Percentiles rank a stretch among this genome's conserved stretches.
Evolutionary conservation across 2,329 filamentous ascomycete species (phyloP).

Genomic region (Clonostachys rosea): DNA sequence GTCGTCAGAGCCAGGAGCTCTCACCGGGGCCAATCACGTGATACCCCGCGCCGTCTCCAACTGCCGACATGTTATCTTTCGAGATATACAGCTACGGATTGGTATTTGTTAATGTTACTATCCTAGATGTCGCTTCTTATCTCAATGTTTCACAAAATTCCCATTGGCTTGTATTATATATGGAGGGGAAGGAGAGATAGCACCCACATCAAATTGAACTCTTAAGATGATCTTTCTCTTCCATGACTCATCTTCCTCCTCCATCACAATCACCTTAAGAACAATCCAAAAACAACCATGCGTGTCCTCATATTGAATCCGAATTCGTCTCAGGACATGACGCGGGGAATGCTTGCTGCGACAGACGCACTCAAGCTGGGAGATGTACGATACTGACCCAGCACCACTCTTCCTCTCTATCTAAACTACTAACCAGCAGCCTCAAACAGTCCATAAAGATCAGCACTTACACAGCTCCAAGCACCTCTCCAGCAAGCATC

Average conservation of each 20-base stretch:
- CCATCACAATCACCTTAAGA: too few relatives aligned
- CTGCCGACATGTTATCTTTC: background rate
- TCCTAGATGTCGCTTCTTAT: background rate
- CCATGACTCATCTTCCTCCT: too few relatives aligned
- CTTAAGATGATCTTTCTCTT: too few relatives aligned
- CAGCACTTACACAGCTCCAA: conserved; percentile 62
- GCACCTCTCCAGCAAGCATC: conserved; percentile 66
- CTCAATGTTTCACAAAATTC: too few relatives aligned
- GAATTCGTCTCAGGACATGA: conserved; percentile 73
- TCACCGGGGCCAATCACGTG: conserved; percentile 24
- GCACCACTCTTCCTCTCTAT: background rate
- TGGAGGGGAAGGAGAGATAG: too few relatives aligned
- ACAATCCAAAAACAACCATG: background rate
- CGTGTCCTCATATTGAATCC: conserved; percentile 71
- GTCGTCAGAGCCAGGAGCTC: conserved; percentile 26
- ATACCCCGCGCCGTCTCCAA: conserved; percentile 18
- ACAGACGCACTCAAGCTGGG: conserved; percentile 35
- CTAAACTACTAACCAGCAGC: background rate
- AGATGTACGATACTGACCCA: conserved; percentile 18
- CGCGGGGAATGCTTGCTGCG: conserved; percentile 52
- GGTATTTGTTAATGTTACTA: background rate
- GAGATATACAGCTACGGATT: background rate
- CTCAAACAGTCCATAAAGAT: conserved; percentile 39
- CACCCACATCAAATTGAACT: too few relatives aligned
- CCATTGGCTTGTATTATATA: too few relatives aligned